A percentile compares a stretch with the other conserved stretches of the same genome.
Evolutionary conservation across 1,284 basidiomycete genomes (phyloP).

Genomic region (Cryptococcus sp.): DNA sequence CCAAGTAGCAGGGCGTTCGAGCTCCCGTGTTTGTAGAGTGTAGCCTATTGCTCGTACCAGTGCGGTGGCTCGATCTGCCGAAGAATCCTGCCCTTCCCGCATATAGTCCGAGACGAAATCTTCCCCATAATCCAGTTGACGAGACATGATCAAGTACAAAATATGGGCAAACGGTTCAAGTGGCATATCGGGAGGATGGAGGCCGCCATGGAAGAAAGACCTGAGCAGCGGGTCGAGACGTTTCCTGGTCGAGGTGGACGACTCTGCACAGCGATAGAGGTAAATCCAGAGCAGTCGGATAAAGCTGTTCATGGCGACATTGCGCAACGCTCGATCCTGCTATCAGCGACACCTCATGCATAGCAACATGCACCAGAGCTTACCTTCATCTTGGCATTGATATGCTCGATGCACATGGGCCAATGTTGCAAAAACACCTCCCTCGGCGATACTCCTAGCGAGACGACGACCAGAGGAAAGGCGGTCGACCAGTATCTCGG

Average conservation of each 20-base stretch:
- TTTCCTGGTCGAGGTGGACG: conserved; percentile 66
- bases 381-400: conserved; percentile 75
- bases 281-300: conserved; percentile 89
- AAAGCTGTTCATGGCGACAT: conserved; percentile 72
- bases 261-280: conserved; percentile 84
- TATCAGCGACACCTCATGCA: too few relatives aligned
- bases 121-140: conserved; percentile 79
- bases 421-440: conserved; percentile 80
- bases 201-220: conserved; percentile 66
- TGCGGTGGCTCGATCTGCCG: conserved; percentile 67
- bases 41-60: conserved; percentile 72
- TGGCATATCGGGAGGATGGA: conserved; percentile 68
- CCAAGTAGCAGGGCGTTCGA: conserved; percentile 67
- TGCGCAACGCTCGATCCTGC: conserved; percentile 72
- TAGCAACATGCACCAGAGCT: too few relatives aligned
- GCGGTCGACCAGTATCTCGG: conserved; percentile 86
- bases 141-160: conserved; percentile 73
- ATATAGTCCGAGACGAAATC: conserved; percentile 75
- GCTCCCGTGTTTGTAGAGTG: conserved; percentile 66
- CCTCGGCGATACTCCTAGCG: conserved; percentile 80
- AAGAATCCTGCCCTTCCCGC: conserved; percentile 53
- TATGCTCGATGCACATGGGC: conserved; percentile 63
- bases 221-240: conserved; percentile 74
- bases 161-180: conserved; percentile 73
- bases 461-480: conserved; percentile 77